Base-by-base conservation (phyloP, 305 asterid species). In the Fraxinus sp. region DNA sequence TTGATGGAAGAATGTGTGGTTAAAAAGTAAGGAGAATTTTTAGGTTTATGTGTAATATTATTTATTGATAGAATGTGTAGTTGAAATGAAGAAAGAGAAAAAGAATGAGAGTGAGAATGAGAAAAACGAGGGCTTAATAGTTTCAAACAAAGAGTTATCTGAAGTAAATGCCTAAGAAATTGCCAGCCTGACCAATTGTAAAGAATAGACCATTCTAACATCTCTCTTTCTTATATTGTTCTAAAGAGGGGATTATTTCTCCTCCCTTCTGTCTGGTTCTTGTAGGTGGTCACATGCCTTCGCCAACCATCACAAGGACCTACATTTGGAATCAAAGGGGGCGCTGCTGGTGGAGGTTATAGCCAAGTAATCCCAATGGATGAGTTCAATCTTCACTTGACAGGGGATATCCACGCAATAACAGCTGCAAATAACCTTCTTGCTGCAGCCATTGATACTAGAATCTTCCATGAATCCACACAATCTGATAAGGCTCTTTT, bases 301-400 rank as follows among this genome's bases (percentile, higher is more conserved):
- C 95, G 99, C 33, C 98, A 94, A 88, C 99, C 99, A 82, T 96
- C 99, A 74, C 98, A 96, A 90, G 99, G 98, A 78, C 99, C 98
- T 0, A 96, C 99, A 0, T 94, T 94, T 88, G 99, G 99, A 81
- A 96, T 96, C 83, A 94, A 94, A 88, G 98, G 98, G 11, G 99
- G 99, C 55, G 99, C 99, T 20, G 98, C 98, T n/a, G 98, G 99
- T 59, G 99, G 99, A 82, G 98, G 99, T 86, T 96, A 96, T 83
- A 96, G 98, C 89, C 98, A 96, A 88, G 99, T 96, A 80, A 96
- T 96, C 81, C 99, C 99, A 1, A 96, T 96, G 99, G 99, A 96
- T 64, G 99, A 96, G 88, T 96, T 96, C 88, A 96, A 96, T 85
- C 99, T 96, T 81, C 99, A 96, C 88, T 62, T 96, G 85, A 96